Evolutionary conservation across 441 rosid genomes (phyloP).

Genomic region (Cnidoscolus chayamansa): DNA sequence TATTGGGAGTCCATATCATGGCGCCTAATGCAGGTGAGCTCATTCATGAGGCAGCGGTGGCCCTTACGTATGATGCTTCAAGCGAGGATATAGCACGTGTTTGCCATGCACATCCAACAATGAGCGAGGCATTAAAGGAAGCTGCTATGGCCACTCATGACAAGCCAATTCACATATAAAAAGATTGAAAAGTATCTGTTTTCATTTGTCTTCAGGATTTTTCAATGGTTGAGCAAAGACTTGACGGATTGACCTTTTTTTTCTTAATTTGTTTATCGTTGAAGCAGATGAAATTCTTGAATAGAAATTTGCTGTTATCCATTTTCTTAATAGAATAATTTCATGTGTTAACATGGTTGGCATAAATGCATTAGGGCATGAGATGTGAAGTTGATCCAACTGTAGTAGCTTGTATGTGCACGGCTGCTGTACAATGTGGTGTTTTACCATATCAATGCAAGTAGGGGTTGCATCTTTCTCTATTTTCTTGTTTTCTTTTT

Average conservation of each 20-base stretch:
- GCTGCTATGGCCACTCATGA: conserved; percentile 99
- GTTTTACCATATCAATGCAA: background rate
- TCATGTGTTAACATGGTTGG: conserved; percentile 6
- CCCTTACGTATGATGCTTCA: conserved; percentile 76
- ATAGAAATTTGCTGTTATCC: conserved; percentile 23
- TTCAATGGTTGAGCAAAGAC: conserved; percentile 19
- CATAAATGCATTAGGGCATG: background rate
- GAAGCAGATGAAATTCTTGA: conserved; percentile 28
- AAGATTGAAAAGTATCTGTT: conserved; percentile 17
- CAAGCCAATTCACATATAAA: conserved; percentile 92
- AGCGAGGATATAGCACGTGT: conserved; percentile 97
- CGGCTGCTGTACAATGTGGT: background rate
- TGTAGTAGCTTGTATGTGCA: too few species aligned
- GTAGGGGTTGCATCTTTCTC: background rate
- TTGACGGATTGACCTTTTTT: conserved; percentile 14
- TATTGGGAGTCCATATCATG: conserved; percentile 94
- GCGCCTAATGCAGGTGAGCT: conserved; percentile 94
- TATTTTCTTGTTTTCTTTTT: too few species aligned
- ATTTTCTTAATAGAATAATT: conserved; percentile 18
- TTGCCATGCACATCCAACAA: conserved; percentile 98
- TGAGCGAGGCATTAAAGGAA: conserved; percentile 99
- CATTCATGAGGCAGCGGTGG: conserved; percentile 91
- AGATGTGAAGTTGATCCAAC: background rate
- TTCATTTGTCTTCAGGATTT: conserved; percentile 14
- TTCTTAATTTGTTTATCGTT: conserved; percentile 14